Evolutionary conservation across 768 basidiomycete genomes (phyloP).

Genomic region (Lentinula raphanica): DNA sequence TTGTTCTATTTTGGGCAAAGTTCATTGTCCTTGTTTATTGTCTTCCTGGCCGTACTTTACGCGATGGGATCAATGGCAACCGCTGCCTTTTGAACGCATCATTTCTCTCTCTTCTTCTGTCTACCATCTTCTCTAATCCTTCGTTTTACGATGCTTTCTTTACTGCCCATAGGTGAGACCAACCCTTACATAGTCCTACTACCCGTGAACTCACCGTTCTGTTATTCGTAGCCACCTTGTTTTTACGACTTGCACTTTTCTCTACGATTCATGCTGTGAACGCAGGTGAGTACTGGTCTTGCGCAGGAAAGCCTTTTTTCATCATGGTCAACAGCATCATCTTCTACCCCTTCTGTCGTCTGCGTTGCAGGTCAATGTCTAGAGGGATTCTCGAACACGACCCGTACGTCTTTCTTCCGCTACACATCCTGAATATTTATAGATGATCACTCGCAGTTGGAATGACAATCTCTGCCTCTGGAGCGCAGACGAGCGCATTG

Average conservation of each 20-base stretch:
- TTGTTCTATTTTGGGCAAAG: background rate
- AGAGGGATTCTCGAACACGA: slow-evolving; percentile 70
- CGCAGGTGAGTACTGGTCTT: background rate
- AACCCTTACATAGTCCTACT: too few relatives aligned
- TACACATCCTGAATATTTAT: too few relatives aligned
- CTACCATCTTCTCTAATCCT: background rate
- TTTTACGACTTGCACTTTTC: background rate
- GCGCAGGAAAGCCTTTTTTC: background rate
- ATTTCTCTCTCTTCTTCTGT: background rate
- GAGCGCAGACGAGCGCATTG: slow-evolving; percentile 46
- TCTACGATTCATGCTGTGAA: background rate
- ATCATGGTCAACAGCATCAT: slow-evolving; percentile 38
- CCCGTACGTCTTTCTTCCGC: slow-evolving; percentile 34
- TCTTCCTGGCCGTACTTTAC: background rate
- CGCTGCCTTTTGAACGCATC: slow-evolving; percentile 3
- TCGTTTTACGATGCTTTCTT: slow-evolving; percentile 9
- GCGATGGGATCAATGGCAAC: slow-evolving; percentile 2
- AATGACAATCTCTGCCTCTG: slow-evolving; percentile 53
- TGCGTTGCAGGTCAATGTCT: slow-evolving; percentile 90
- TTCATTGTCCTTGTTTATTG: slow-evolving; percentile 1
- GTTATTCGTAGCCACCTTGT: background rate
- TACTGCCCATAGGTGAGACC: background rate
- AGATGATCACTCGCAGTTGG: slow-evolving; percentile 61
- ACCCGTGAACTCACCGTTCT: background rate
- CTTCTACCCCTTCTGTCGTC: slow-evolving; percentile 54